These are phyloP conservation scores for Mucor lusitanicus DNA, from an alignment of 371 early-diverging fungal genomes.

Conservation along the genomic window DNA sequence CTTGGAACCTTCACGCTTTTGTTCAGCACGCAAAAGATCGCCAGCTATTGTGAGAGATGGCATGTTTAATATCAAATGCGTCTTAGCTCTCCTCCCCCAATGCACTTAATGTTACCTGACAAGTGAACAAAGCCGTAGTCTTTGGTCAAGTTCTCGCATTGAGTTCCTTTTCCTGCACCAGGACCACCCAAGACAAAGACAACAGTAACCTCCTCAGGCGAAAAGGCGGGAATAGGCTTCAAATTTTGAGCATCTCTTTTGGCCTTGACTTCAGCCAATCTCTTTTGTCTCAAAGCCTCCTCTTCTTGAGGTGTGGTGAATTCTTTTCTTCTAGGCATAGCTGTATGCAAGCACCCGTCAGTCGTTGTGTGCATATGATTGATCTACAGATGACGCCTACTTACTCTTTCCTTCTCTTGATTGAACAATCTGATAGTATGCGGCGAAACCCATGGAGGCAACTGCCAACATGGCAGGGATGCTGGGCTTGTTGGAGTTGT, in stretches of 20 bases:
- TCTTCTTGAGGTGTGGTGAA: conserved; percentile 18
- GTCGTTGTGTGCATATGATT: background rate
- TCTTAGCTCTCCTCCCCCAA: background rate
- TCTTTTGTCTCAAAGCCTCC: conserved; percentile 20
- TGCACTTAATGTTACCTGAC: conserved; percentile 62
- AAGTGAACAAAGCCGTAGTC: conserved; percentile 93
- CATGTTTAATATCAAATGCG: background rate
- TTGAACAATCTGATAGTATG: conserved; percentile 49
- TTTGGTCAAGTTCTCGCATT: conserved; percentile 81
- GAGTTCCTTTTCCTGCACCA: conserved; percentile 92
- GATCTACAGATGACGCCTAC: background rate
- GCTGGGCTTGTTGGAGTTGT: conserved; percentile 30
- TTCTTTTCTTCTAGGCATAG: conserved; percentile 29
- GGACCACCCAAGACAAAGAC: conserved; percentile 81
- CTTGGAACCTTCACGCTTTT: conserved; percentile 76
- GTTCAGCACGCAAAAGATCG: conserved; percentile 91
- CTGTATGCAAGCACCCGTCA: background rate
- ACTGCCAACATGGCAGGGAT: conserved; percentile 54
- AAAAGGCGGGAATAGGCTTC: conserved; percentile 39
- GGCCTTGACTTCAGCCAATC: conserved; percentile 15
- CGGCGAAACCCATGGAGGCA: conserved; percentile 55
- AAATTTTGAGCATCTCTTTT: conserved; percentile 14
- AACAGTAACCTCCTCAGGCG: conserved; percentile 57
- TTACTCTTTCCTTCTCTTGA: conserved; percentile 51
- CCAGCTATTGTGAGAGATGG: conserved; percentile 67